Conservation (phyloP, 78 protist genomes). For the Mastigamoeba balamuthi region DNA sequence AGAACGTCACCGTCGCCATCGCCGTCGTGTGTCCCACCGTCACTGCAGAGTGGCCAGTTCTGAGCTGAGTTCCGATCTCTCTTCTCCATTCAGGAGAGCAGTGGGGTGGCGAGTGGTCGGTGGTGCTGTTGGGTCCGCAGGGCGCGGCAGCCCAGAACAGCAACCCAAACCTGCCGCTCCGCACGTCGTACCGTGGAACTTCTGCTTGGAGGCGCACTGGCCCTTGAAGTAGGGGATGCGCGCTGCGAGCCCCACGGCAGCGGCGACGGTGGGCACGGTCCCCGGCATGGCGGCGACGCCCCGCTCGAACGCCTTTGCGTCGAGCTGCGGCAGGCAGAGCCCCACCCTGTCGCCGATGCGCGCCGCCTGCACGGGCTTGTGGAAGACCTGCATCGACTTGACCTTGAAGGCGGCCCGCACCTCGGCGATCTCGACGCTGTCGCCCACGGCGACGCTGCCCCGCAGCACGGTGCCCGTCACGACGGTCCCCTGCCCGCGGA, state of each 20-base stretch:
- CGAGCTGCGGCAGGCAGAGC: slow-evolving; percentile 77
- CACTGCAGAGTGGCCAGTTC: slow-evolving; percentile 2
- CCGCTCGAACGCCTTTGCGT: slow-evolving; percentile 68
- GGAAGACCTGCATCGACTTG: slow-evolving; percentile 93
- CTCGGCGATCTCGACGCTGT: slow-evolving; percentile 55
- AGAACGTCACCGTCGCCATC: slow-evolving; percentile 54
- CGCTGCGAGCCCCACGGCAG: slow-evolving; percentile 22
- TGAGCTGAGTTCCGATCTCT: neutral
- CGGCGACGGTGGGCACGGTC: slow-evolving; percentile 3
- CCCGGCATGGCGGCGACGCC: slow-evolving; percentile 55
- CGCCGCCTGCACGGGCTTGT: slow-evolving; percentile 40
- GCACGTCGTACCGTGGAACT: slow-evolving; percentile 54
- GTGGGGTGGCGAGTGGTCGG: neutral
- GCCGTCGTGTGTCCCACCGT: slow-evolving; percentile 89
- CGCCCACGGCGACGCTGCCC: slow-evolving; percentile 60
- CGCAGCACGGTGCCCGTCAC: slow-evolving; percentile 84
- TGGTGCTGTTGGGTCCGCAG: neutral
- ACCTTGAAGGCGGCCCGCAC: slow-evolving; percentile 36
- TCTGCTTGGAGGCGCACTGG: slow-evolving; percentile 5
- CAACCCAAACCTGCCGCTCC: neutral
- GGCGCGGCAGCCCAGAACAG: neutral
- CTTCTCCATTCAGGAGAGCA: neutral
- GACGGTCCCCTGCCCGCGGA: slow-evolving; percentile 92
- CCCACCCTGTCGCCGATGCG: slow-evolving; percentile 29
- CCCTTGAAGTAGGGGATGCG: slow-evolving; percentile 57